These are phyloP conservation scores for Botrytis deweyae DNA, from an alignment of 2,329 filamentous ascomycete genomes.

Conservation along the genomic window DNA sequence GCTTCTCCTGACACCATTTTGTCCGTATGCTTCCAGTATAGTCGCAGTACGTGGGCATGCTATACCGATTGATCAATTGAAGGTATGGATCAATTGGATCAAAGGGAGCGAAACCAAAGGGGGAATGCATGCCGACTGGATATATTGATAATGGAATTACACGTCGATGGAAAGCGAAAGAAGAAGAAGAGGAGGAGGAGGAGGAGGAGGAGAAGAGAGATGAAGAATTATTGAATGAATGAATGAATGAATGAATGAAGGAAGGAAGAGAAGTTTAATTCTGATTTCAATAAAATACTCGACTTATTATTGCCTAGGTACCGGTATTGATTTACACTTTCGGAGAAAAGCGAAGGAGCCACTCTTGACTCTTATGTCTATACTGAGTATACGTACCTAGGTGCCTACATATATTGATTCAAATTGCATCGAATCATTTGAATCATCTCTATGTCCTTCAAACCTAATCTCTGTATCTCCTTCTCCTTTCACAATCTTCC, in stretches of 20 bases:
- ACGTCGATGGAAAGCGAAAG: neutral
- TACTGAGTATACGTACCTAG: neutral
- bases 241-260: neutral
- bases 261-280: neutral
- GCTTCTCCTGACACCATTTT: neutral
- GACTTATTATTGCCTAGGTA: neutral
- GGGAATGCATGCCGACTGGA: neutral
- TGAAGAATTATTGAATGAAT: too few relatives aligned
- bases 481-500: neutral
- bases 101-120: conserved; percentile 1
- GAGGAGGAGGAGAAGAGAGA: neutral
- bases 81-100: neutral
- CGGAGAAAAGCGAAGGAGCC: conserved; percentile 12
- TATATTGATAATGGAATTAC: neutral
- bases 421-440: neutral
- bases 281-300: neutral
- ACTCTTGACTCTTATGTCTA: neutral
- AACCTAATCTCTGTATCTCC: neutral
- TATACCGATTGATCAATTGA: neutral
- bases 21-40: neutral
- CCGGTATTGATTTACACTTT: neutral
- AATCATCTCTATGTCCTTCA: neutral
- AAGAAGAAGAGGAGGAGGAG: neutral
- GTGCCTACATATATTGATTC: neutral
- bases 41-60: neutral